phyloP scores from a whole-genome alignment of 2,329 filamentous ascomycete species.

The Neoscytalidium dimidiatum region DNA sequence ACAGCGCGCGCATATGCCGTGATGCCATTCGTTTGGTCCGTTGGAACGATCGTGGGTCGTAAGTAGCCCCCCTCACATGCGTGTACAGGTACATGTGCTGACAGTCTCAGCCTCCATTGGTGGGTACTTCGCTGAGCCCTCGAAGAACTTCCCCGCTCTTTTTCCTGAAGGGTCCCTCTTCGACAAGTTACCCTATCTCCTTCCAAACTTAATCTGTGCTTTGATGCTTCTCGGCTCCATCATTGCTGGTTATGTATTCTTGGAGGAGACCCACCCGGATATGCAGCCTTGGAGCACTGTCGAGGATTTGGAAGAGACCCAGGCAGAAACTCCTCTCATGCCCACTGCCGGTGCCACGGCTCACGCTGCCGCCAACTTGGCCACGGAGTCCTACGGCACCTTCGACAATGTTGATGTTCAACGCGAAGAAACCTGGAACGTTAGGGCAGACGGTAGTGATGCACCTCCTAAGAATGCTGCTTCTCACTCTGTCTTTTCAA shows the following conservation, averaged over 20 bases:
- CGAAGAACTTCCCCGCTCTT: constrained; percentile 68
- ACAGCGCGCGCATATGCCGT: constrained; percentile 85
- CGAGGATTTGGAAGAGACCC: constrained; percentile 40
- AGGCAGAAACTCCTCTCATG: constrained; percentile 72
- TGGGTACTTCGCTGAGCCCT: constrained; percentile 80
- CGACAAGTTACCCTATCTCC: constrained; percentile 77
- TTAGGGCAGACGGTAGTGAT: constrained; percentile 49
- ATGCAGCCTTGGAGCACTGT: constrained; percentile 60
- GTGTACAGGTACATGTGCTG: constrained; percentile 21
- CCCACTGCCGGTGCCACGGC: constrained; percentile 74
- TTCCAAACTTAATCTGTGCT: constrained; percentile 87
- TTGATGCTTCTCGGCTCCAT: constrained; percentile 76
- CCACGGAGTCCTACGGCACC: constrained; percentile 78
- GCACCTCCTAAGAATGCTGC: constrained; percentile 37
- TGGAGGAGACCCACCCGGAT: constrained; percentile 88
- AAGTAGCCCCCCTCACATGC: constrained; percentile 23
- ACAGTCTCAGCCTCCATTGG: constrained; percentile 68
- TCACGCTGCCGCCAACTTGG: constrained; percentile 70
- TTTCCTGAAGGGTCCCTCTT: constrained; percentile 73
- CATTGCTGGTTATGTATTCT: constrained; percentile 73
- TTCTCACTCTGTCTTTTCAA: constrained; percentile 25
- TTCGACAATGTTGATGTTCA: constrained; percentile 61
- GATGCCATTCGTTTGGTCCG: constrained; percentile 93
- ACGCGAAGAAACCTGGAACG: constrained; percentile 54
- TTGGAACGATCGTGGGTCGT: constrained; percentile 81